These are phyloP conservation scores for Capsella bursapastoris DNA, from an alignment of 345 rosid species.

Conservation along the genomic window DNA sequence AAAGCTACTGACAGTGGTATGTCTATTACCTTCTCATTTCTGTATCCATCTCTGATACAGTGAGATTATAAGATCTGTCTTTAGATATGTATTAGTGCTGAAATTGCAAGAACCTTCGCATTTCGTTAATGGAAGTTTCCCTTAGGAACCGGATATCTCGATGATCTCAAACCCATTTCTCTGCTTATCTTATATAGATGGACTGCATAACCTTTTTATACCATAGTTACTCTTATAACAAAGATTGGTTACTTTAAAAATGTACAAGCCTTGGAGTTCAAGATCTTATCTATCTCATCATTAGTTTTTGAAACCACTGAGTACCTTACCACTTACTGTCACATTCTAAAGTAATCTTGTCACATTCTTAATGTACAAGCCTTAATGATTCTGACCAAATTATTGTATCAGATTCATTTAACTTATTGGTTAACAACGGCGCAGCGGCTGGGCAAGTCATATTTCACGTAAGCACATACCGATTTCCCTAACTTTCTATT, in stretches of 20 bases:
- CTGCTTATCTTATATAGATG: background rate
- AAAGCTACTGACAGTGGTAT: constrained; percentile 79
- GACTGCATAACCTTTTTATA: background rate
- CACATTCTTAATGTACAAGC: too few species aligned
- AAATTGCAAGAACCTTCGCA: background rate
- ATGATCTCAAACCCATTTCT: background rate
- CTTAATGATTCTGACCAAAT: background rate
- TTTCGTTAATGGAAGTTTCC: background rate
- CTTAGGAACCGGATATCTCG: background rate
- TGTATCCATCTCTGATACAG: background rate
- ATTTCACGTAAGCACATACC: constrained; percentile 70
- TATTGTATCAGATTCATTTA: constrained; percentile 78
- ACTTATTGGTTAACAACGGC: constrained; percentile 91
- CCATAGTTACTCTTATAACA: background rate
- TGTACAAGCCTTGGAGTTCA: background rate
- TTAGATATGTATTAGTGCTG: background rate
- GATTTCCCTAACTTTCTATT: background rate
- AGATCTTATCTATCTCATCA: background rate
- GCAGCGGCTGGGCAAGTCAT: constrained; percentile 96
- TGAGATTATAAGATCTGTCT: background rate
- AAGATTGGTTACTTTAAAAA: background rate
- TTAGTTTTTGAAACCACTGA: background rate
- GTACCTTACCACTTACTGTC: background rate
- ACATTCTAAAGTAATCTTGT: background rate
- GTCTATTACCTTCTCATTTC: constrained; percentile 26